Base-by-base conservation (phyloP, 345 rosid species). In the Lepidium aucheri region DNA sequence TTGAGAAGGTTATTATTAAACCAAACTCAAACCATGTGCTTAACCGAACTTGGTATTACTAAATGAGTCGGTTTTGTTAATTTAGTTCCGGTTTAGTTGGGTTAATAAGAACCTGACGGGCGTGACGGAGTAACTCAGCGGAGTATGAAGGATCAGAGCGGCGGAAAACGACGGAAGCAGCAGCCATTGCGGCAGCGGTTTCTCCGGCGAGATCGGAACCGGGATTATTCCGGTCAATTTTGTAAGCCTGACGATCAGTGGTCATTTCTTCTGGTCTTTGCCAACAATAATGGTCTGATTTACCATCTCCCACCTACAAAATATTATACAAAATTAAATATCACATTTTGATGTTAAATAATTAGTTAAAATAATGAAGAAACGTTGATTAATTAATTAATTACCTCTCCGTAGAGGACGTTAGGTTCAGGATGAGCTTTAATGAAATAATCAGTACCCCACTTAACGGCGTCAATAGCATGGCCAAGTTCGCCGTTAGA, bases 191-290 rank as follows among this genome's bases (percentile, higher is more conserved):
- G 10, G 98, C 98, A 4, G 98, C 89, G 1, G 97, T 89, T 78
- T 92, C 98, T 4, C 93, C 97, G 35, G 98, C 91, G 8, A 92
- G 93, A 73, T 93, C 98, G 10, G 98, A 93, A 42, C 98, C 98
- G 0, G 98, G 97, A 68, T 90, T 93, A 10, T 84, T 87, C 18
- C 76, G 78, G 77, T 90, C 94, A 46, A 93, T 70, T 77, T 70
- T 80, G 69, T 90, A 90, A 41, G 97, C 96, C 9, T 36, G 63
- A 33, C 98, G 84, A 66, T 85, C 90, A 15, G 98, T 93, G 35
- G 97, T 90, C 98, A 93, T 93, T 44, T 93, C 98, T 80, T 93
- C 98, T 20, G 98, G 98, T 43, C 97, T 81, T 86, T 93, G 98
- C 98, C 98, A 90, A 69, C 98, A 93, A 64, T 86, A 81, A 63